Conservation (phyloP, 257 asterid species). For the Solanum paucissectum region DNA sequence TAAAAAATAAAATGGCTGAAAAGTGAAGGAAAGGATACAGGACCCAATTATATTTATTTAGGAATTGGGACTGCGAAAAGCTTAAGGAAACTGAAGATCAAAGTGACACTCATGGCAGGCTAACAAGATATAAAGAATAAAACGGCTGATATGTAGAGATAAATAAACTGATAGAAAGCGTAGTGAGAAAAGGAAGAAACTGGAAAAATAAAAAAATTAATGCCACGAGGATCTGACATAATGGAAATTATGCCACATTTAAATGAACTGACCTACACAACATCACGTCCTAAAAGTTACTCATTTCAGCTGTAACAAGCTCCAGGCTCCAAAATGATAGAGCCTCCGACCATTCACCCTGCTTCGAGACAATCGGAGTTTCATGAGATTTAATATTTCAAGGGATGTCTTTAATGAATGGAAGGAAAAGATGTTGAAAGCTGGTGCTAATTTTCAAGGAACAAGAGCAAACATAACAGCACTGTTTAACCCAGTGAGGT, state of each 20-base stretch:
- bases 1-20: not conserved
- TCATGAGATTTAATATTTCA: conserved; percentile 50
- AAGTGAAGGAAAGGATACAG: not conserved
- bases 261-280: conserved; percentile 85
- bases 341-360: conserved; percentile 75
- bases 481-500: conserved; percentile 20
- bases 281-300: conserved; percentile 77
- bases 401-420: conserved; percentile 17
- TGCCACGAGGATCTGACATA: conserved; percentile 38
- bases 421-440: conserved; percentile 40
- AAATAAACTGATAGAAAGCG: conserved; percentile 30
- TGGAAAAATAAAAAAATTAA: conserved; percentile 26
- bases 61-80: not conserved
- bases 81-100: not conserved
- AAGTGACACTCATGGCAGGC: conserved; percentile 15
- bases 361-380: conserved; percentile 87
- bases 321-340: conserved; percentile 84
- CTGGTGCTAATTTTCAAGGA: conserved; percentile 35
- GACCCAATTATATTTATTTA: not conserved
- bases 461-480: conserved; percentile 12
- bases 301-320: conserved; percentile 79
- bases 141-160: conserved; percentile 24
- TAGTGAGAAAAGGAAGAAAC: conserved; percentile 22
- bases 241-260: conserved; percentile 32
- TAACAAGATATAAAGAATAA: conserved; percentile 7